These are phyloP conservation scores for Oryza glumipatula DNA, from an alignment of 176 grass and related monocot species.

Conservation along the genomic window DNA sequence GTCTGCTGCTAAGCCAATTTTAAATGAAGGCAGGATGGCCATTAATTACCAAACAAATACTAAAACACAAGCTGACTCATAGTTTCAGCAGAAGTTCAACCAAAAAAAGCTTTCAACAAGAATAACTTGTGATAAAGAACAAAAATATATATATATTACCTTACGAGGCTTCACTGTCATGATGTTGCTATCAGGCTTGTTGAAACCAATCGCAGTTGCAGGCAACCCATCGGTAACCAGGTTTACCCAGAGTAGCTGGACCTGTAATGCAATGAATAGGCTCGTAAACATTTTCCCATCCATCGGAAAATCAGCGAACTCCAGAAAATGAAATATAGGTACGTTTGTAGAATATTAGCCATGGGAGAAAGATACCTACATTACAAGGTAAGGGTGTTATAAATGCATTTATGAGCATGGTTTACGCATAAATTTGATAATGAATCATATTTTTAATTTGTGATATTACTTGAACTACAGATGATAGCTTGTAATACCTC, in stretches of 20 bases:
- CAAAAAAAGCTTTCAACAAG: constrained; percentile 7
- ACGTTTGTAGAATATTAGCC: constrained; percentile 1
- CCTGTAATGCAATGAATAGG: constrained; percentile 55
- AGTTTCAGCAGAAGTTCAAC: constrained; percentile 14
- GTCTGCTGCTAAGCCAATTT: background rate
- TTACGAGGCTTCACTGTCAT: constrained; percentile 91
- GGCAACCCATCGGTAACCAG: constrained; percentile 97
- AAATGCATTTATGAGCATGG: background rate
- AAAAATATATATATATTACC: constrained; percentile 46
- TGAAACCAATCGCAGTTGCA: constrained; percentile 98
- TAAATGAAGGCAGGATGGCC: constrained; percentile 7
- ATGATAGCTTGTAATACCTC: background rate
- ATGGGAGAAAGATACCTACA: background rate
- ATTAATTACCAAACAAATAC: background rate
- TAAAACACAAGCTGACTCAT: background rate
- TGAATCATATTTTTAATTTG: background rate
- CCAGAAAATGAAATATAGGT: background rate
- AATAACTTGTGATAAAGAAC: constrained; percentile 16
- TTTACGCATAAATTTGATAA: constrained; percentile 1
- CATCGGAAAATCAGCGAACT: background rate
- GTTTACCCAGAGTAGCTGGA: constrained; percentile 98
- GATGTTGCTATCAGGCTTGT: constrained; percentile 92
- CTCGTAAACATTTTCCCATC: constrained; percentile 16
- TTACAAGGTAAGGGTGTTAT: constrained; percentile 16
- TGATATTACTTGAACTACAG: background rate